Conservation (phyloP, 768 basidiomycete species). For the Butyriboletus loyo region DNA sequence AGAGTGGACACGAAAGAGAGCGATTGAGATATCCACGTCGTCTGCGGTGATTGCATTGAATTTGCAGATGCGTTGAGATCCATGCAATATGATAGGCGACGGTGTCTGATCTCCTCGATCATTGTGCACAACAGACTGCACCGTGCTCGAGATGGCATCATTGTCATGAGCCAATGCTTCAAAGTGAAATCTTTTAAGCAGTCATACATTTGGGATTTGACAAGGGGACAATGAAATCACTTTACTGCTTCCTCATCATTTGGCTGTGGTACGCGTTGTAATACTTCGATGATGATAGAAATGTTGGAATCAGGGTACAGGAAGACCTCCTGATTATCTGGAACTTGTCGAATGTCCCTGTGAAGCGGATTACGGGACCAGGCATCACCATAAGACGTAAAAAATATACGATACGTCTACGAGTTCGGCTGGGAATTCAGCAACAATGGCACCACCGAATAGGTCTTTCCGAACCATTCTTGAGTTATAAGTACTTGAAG, state of each 20-base stretch:
- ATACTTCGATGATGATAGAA: conserved; percentile 82
- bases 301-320: conserved; percentile 63
- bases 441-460: conserved; percentile 85
- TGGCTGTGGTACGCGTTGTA: conserved; percentile 63
- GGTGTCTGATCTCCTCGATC: conserved; percentile 50
- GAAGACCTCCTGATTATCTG: conserved; percentile 94
- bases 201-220: conserved; percentile 3
- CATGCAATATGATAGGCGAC: conserved; percentile 58
- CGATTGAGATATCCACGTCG: conserved; percentile 72
- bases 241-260: conserved; percentile 62
- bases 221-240: conserved; percentile 39
- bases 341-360: conserved; percentile 77
- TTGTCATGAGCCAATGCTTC: conserved; percentile 91
- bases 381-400: conserved; percentile 6
- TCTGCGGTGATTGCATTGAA: conserved; percentile 65
- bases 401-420: conserved; percentile 82
- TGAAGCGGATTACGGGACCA: not conserved
- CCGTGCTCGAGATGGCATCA: conserved; percentile 49
- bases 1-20: conserved; percentile 70
- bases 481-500: not conserved
- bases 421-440: conserved; percentile 51
- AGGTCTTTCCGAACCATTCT: conserved; percentile 36
- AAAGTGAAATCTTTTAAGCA: conserved; percentile 75
- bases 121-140: conserved; percentile 44
- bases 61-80: conserved; percentile 72